A percentile compares a stretch with the other conserved stretches of the same genome.
These are phyloP conservation scores for Camellia granthamiana DNA, from an alignment of 148 eudicot genomes.

Conservation along the genomic window DNA sequence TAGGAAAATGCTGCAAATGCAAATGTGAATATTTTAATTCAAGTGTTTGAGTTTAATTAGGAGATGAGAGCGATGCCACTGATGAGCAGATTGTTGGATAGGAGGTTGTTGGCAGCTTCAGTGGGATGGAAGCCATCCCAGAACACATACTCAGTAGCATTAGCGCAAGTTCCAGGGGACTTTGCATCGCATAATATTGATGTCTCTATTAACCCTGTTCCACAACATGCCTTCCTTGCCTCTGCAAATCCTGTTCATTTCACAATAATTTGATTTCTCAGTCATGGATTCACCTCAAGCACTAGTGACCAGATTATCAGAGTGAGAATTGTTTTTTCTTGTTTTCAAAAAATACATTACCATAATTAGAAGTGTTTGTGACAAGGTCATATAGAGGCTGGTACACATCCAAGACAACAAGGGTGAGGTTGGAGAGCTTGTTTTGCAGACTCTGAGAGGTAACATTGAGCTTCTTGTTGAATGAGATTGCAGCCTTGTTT, in stretches of 20 bases:
- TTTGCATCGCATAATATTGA: slow-evolving; percentile 58
- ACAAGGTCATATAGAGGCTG: slow-evolving; percentile 47
- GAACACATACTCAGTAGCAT: slow-evolving; percentile 72
- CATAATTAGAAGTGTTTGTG: slow-evolving; percentile 49
- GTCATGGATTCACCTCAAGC: neutral
- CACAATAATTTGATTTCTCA: neutral
- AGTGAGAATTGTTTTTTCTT: no score
- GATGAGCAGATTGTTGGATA: slow-evolving; percentile 56
- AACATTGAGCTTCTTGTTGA: slow-evolving; percentile 53
- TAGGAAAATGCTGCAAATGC: neutral
- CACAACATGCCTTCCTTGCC: slow-evolving; percentile 86
- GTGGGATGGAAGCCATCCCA: slow-evolving; percentile 94
- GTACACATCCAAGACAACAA: slow-evolving; percentile 59
- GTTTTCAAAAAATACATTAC: slow-evolving; percentile 18
- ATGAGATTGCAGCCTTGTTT: slow-evolving; percentile 48
- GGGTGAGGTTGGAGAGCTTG: slow-evolving; percentile 43
- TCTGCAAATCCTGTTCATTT: slow-evolving; percentile 63
- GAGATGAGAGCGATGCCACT: slow-evolving; percentile 71
- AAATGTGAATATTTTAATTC: neutral
- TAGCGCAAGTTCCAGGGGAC: slow-evolving; percentile 75
- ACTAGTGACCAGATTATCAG: no score
- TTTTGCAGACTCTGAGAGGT: slow-evolving; percentile 44
- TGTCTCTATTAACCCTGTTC: slow-evolving; percentile 70
- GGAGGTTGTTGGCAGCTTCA: slow-evolving; percentile 66
- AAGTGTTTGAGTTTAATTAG: slow-evolving; percentile 19